A percentile compares a stretch with the other conserved stretches of the same genome.
Evolutionary conservation across 805 yeast genomes (phyloP).

Genomic region (Schizosaccharomyces lindneri): DNA sequence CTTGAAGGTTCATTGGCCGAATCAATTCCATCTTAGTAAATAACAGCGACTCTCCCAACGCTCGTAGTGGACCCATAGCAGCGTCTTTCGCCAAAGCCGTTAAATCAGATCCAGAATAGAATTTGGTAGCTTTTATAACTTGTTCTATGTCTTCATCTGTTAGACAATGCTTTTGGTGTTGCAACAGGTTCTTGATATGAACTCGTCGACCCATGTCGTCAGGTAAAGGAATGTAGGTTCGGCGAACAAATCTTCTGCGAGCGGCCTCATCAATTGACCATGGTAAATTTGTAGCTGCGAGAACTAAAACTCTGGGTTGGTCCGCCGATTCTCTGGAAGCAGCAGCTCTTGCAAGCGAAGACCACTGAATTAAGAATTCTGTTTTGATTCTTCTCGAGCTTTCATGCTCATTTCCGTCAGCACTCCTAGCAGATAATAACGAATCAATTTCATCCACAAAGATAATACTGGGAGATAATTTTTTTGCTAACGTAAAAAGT

Average conservation of each 20-base stretch:
- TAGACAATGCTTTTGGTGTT: constrained; percentile 48
- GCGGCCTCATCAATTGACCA: constrained; percentile 98
- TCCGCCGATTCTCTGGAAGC: constrained; percentile 28
- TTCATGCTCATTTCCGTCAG: constrained; percentile 48
- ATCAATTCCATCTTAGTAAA: constrained; percentile 45
- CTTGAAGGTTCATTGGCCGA: constrained; percentile 46
- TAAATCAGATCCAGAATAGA: constrained; percentile 74
- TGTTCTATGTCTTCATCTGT: constrained; percentile 34
- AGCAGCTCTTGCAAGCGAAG: constrained; percentile 69
- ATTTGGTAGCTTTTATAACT: constrained; percentile 43
- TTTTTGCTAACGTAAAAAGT: constrained; percentile 58
- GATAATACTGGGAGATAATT: constrained; percentile 73
- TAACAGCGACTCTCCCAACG: constrained; percentile 63
- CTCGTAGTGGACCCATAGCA: constrained; percentile 90
- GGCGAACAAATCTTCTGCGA: constrained; percentile 66
- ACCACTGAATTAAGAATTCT: constrained; percentile 88
- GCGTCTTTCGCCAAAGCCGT: constrained; percentile 89
- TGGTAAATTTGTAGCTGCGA: constrained; percentile 89
- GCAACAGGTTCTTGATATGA: constrained; percentile 43
- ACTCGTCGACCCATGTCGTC: constrained; percentile 56
- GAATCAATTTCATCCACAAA: constrained; percentile 94
- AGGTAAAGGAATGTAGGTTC: constrained; percentile 86
- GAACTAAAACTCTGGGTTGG: constrained; percentile 48
- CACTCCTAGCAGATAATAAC: constrained; percentile 54
- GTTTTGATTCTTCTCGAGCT: constrained; percentile 74